phyloP scores from a whole-genome alignment of 371 early-diverging fungal species.

The Mucor plumbeus region DNA sequence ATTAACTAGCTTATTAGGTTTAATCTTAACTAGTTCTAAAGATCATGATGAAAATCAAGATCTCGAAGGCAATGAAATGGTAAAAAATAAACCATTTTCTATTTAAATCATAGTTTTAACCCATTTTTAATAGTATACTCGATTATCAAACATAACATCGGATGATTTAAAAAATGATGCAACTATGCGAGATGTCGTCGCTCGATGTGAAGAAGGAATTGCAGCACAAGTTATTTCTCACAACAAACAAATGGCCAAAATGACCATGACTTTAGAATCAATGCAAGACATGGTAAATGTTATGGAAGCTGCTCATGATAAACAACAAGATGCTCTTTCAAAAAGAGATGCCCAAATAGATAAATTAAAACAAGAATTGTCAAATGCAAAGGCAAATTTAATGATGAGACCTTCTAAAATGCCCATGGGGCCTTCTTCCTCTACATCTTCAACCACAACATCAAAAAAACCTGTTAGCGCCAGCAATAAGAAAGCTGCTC shows the following conservation, averaged over 20 bases:
- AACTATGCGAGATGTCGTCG: constrained; percentile 41
- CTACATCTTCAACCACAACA: not conserved
- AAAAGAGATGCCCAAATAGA: constrained; percentile 26
- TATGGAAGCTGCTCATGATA: constrained; percentile 3
- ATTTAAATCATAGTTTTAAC: not conserved
- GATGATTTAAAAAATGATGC: constrained; percentile 19
- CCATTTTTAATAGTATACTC: not conserved
- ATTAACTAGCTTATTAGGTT: constrained; percentile 35
- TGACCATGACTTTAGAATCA: not conserved
- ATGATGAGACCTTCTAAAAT: constrained; percentile 4
- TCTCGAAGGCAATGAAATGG: not conserved
- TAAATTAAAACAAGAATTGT: constrained; percentile 17
- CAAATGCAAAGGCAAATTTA: not conserved
- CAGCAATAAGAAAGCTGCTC: not conserved
- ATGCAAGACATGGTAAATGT: constrained; percentile 17
- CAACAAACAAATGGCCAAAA: constrained; percentile 19
- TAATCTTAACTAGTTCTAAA: constrained; percentile 47
- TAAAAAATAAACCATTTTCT: not conserved
- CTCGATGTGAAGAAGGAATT: constrained; percentile 42
- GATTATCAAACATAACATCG: constrained; percentile 13
- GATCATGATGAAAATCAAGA: constrained; percentile 6
- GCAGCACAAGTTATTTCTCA: constrained; percentile 26
- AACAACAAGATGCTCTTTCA: constrained; percentile 18
- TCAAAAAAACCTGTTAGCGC: not conserved
- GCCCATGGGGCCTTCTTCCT: not conserved